Conservation (phyloP, 768 basidiomycete species). For the Gelatoporia subvermispora region DNA sequence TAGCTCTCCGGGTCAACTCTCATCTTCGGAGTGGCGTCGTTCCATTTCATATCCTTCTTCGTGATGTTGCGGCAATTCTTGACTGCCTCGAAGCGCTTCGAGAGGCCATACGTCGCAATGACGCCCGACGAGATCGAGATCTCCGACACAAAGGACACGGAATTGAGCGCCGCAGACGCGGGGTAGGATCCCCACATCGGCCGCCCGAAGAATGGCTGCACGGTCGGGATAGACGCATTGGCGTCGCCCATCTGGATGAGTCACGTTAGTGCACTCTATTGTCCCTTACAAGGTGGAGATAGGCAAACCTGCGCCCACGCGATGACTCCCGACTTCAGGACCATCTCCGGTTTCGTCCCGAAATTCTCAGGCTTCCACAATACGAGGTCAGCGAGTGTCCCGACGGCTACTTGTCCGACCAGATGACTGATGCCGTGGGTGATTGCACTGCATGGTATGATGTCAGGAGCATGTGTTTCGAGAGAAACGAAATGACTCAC, state of each 20-base stretch:
- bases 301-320: constrained; percentile 78
- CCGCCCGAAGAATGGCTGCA: constrained; percentile 80
- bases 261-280: not conserved
- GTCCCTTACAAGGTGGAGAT: not conserved
- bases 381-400: constrained; percentile 88
- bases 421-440: constrained; percentile 88
- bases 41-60: constrained; percentile 95
- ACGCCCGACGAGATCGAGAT: constrained; percentile 56
- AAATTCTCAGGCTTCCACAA: constrained; percentile 95
- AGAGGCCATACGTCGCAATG: constrained; percentile 61
- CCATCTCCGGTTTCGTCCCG: constrained; percentile 89
- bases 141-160: constrained; percentile 81
- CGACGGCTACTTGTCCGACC: constrained; percentile 78
- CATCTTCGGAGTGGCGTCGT: constrained; percentile 77
- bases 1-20: constrained; percentile 90
- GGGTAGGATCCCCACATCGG: constrained; percentile 94
- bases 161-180: constrained; percentile 76
- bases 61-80: constrained; percentile 64
- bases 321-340: constrained; percentile 93
- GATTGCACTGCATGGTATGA: constrained; percentile 59
- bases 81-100: constrained; percentile 74
- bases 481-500: constrained; percentile 41
- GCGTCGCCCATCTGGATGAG: constrained; percentile 84
- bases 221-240: constrained; percentile 93
- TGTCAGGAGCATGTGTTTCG: not conserved